Evolutionary conservation across 495 filamentous ascomycete genomes (phyloP), one percentile per base, ranked within the genome.

Genomic region (Paragyromitra xinjiangensis): DNA sequence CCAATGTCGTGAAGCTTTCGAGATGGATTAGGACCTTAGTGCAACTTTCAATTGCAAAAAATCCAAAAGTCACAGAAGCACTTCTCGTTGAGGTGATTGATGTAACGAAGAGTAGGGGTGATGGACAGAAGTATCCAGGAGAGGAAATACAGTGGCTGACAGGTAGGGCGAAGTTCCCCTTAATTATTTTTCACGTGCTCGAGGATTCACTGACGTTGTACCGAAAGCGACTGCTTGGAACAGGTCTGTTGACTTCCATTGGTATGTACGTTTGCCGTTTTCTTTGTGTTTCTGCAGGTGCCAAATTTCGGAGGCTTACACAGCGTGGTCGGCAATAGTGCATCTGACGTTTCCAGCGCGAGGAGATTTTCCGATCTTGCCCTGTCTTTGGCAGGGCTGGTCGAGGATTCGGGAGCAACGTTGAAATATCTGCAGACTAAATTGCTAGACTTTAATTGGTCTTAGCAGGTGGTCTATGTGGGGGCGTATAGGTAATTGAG

Each of bases 61-160:
- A 83, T 24, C 56, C 59, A 40, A 81, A 80, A 19, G 78, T 77
- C 55, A 87, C 88, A 3, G 86, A 90, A 74, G 84, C 85, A 42
- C 81, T 91, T n/a, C 83, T 91, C 53, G 86, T 89, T 37, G 88
- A 92, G 70, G 86, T 88, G 34, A 84, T 87, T 37, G 80, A 82
- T 37, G 84, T 88, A 34, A 88, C 87, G 7, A 82, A 61, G 44
- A 72, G 51, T 55, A 70, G 64, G 59, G 61, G 70, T 4, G 45
- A 51, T 62, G 76, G 85, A 12, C 82, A 86, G 12, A 80, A 81
- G 2, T 96, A 93, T 80, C 92, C 92, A 3, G 71, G 83, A 9
- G 87, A 88, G 6, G 94, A 97, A 75, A 84, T 97, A 2, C 89
- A 92, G 78, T 94, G 92, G 91, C 88, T 98, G 39, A 90, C 90